These are phyloP conservation scores for Drosera capensis DNA, from an alignment of 148 eudicot genomes.

Conservation along the genomic window DNA sequence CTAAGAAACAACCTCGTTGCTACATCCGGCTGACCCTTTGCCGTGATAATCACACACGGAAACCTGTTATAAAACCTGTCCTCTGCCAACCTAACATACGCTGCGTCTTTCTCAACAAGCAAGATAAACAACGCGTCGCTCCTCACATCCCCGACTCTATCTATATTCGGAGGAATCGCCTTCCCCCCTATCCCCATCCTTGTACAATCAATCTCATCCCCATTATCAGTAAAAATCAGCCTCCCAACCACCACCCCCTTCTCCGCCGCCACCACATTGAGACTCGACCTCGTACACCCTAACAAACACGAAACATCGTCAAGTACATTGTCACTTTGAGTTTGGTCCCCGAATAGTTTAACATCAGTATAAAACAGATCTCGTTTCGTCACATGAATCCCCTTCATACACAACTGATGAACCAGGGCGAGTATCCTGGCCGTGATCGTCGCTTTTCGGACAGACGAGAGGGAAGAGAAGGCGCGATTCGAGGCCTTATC, in stretches of 20 bases:
- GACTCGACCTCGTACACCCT: slow-evolving; percentile 76
- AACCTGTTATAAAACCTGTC: slow-evolving; percentile 84
- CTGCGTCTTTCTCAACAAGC: slow-evolving; percentile 92
- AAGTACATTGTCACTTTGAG: slow-evolving; percentile 68
- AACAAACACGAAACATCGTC: slow-evolving; percentile 79
- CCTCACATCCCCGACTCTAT: slow-evolving; percentile 68
- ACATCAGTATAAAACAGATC: slow-evolving; percentile 93
- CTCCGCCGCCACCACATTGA: slow-evolving; percentile 72
- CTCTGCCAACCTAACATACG: slow-evolving; percentile 71
- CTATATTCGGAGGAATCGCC: slow-evolving; percentile 88
- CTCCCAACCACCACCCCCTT: slow-evolving; percentile 93
- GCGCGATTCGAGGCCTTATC: slow-evolving; percentile 61
- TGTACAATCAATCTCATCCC: slow-evolving; percentile 87
- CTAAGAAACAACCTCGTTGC: slow-evolving; percentile 73
- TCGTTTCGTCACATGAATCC: slow-evolving; percentile 88
- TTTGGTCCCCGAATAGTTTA: slow-evolving; percentile 77
- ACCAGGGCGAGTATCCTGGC: slow-evolving; percentile 57
- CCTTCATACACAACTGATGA: slow-evolving; percentile 53
- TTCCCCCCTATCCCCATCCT: slow-evolving; percentile 94
- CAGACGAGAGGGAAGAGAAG: slow-evolving; percentile 54
- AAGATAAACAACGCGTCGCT: slow-evolving; percentile 78
- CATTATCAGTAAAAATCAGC: slow-evolving; percentile 67
- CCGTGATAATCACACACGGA: slow-evolving; percentile 80
- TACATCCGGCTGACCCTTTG: slow-evolving; percentile 93
- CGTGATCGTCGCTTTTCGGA: slow-evolving; percentile 73